Conservation (phyloP, 2,329 filamentous ascomycete species). For the Zalaria obscura region DNA sequence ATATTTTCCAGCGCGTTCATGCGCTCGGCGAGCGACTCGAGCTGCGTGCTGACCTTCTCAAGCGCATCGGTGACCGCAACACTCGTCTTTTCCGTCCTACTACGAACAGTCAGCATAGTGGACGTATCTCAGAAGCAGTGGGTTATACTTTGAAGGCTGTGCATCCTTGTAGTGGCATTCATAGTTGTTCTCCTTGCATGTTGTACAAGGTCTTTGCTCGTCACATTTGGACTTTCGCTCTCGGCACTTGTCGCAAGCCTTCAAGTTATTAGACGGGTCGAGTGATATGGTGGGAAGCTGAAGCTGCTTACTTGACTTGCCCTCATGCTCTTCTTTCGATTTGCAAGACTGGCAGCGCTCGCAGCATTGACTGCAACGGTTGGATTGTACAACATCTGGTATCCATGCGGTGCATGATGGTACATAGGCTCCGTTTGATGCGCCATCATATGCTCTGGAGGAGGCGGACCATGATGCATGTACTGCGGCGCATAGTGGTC, state of each 20-base stretch:
- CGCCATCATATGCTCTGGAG: slow-evolving; percentile 14
- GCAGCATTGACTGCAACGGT: neutral
- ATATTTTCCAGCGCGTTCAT: slow-evolving; percentile 14
- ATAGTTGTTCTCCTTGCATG: slow-evolving; percentile 74
- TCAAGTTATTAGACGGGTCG: slow-evolving; percentile 4
- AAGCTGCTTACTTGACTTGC: slow-evolving; percentile 4
- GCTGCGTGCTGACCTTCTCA: slow-evolving; percentile 31
- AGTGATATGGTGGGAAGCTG: slow-evolving; percentile 2
- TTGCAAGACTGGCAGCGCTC: neutral
- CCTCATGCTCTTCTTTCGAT: slow-evolving; percentile 5
- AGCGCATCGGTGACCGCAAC: slow-evolving; percentile 9
- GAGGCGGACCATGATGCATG: neutral
- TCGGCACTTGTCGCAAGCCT: slow-evolving; percentile 87
- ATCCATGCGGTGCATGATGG: no score
- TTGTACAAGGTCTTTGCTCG: slow-evolving; percentile 69
- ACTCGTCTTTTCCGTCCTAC: slow-evolving; percentile 33
- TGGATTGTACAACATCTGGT: no score
- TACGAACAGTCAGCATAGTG: slow-evolving; percentile 8
- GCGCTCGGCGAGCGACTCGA: slow-evolving; percentile 22
- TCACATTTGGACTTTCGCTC: slow-evolving; percentile 85
- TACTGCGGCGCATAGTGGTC: neutral
- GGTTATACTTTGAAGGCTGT: slow-evolving; percentile 49
- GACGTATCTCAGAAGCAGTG: neutral
- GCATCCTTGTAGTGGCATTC: slow-evolving; percentile 83
- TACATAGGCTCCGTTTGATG: slow-evolving; percentile 5